phyloP scores from a whole-genome alignment of 2,329 filamentous ascomycete genomes.

The Xylaria sp. region DNA sequence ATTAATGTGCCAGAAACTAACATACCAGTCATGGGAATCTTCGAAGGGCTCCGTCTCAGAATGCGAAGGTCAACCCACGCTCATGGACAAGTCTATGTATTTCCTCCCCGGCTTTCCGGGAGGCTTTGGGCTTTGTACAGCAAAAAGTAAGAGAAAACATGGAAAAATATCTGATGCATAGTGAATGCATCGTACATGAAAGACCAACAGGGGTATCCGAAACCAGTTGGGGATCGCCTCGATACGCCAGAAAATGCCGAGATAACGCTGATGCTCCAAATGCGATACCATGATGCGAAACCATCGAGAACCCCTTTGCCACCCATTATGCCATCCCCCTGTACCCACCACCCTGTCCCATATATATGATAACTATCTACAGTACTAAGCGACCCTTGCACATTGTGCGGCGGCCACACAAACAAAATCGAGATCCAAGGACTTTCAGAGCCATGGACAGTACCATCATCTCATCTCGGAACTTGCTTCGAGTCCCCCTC shows the following conservation, averaged over 20 bases:
- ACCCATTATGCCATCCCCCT: neutral
- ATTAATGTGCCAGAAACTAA: too few species aligned
- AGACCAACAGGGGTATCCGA: neutral
- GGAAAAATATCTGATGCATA: neutral
- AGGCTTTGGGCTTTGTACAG: neutral
- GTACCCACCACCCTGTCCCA: neutral
- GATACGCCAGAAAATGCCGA: slow-evolving; percentile 5
- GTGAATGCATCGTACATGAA: neutral
- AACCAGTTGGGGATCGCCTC: neutral
- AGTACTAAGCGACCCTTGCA: slow-evolving; percentile 9
- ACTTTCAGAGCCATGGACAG: slow-evolving; percentile 18
- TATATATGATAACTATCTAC: neutral
- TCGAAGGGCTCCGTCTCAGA: too few species aligned
- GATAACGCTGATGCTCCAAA: slow-evolving; percentile 1
- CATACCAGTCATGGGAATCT: too few species aligned
- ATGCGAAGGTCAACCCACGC: too few species aligned
- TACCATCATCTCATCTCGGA: slow-evolving; percentile 20
- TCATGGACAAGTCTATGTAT: too few species aligned
- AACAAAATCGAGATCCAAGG: slow-evolving; percentile 22
- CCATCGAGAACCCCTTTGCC: neutral
- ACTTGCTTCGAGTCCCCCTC: slow-evolving; percentile 30
- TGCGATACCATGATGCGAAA: slow-evolving; percentile 5
- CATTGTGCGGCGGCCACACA: slow-evolving; percentile 16
- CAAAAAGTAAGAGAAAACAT: neutral
- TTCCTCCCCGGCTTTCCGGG: neutral